Evolutionary conservation across 495 filamentous ascomycete species (phyloP), one percentile per base, ranked within the genome.

Genomic region (Penicillium cataractarum): DNA sequence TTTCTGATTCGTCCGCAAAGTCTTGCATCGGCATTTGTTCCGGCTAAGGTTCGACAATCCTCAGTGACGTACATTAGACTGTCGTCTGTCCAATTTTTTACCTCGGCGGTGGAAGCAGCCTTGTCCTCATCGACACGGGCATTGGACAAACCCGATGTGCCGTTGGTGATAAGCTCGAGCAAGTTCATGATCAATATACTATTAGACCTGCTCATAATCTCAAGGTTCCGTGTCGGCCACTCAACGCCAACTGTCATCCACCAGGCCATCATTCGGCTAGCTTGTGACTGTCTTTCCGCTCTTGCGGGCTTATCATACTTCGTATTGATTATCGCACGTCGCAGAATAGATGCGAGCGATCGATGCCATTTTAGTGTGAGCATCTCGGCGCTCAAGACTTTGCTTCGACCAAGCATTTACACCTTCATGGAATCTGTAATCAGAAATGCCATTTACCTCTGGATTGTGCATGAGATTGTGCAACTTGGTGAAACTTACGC

Each of bases 371-470:
- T 42, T 24, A 22, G 31, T 53, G 39, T 51, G 19, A 81, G 65
- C 17, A 53, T 83, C 39, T 54, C 59, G 8, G 81, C 82, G 4
- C 72, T 90, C 19, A 60, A 64, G 10, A 74, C 83, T 0, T 76
- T 92, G 17, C 62, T 79, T 1, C 74, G 77, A 13, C 89, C 89
- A 2, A 86, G 86, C 0, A 48, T 80, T 3, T 76, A 84, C 29
- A 89, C 83, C 0, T 86, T 92, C 39, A 48, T 75, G 12, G 89
- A 92, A 64, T 90, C 87, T 0, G 84, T 84, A 4, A 69, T 90
- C 24, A 79, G 90, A 8, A 92, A 92, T 58, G 79, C 86, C 0
- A 75, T 92, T 0, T 92, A 92, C 61, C 80, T 92, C n/a, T 92
- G 88, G 89, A 78, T 92, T 4, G 80, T 91, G n/a, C 80, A 74